Conservation (phyloP, 805 yeast genomes). For the Candida xiaguanensis region DNA sequence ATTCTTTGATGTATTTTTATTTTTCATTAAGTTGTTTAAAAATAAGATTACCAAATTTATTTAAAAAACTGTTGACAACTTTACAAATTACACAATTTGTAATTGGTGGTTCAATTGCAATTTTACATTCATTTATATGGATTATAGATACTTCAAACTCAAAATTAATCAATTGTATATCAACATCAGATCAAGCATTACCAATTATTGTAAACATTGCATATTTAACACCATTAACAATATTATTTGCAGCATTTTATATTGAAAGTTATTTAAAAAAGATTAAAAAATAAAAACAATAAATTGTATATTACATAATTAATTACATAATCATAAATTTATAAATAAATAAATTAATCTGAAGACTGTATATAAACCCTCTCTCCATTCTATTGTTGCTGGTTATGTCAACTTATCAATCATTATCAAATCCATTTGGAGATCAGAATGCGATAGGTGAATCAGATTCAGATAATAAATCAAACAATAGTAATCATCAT, state of each 20-base stretch:
- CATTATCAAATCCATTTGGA: neutral
- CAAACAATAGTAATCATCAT: neutral
- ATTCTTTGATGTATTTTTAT: conserved; percentile 70
- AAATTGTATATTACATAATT: too few species aligned
- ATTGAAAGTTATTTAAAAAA: conserved; percentile 50
- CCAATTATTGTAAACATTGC: conserved; percentile 60
- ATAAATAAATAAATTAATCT: neutral
- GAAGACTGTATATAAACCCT: neutral
- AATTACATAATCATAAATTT: neutral
- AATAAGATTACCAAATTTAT: conserved; percentile 51
- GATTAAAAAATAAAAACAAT: conserved; percentile 3
- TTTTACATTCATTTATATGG: conserved; percentile 57
- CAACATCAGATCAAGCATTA: conserved; percentile 56
- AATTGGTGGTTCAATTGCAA: conserved; percentile 65
- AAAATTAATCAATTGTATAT: conserved; percentile 43
- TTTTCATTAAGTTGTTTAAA: conserved; percentile 58
- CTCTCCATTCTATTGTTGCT: neutral
- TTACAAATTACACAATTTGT: conserved; percentile 69
- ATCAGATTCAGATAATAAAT: conserved; percentile 1
- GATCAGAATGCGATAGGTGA: neutral
- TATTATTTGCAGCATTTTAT: conserved; percentile 62
- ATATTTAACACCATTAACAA: conserved; percentile 65
- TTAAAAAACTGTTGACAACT: conserved; percentile 59
- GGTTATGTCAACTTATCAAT: neutral
- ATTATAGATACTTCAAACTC: conserved; percentile 46